Percentiles rank a stretch among this genome's conserved stretches.
Conservation (phyloP, 75 land plant species). For the Selaginella moellendorffii region DNA sequence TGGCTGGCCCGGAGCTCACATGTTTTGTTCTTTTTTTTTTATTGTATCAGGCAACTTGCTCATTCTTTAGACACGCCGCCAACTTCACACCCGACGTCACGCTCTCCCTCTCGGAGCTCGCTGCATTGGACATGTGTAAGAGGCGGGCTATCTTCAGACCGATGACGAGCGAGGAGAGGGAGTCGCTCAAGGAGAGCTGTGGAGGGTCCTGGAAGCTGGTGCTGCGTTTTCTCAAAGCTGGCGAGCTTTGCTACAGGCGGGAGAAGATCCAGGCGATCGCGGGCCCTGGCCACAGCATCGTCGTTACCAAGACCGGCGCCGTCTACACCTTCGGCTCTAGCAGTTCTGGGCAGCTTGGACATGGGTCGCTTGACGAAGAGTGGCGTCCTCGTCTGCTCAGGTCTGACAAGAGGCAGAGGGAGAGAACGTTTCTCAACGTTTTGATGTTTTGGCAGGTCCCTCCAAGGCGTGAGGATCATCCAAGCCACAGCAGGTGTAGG, state of each 20-base stretch:
- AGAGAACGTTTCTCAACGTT: too few species aligned
- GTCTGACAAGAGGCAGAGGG: too few species aligned
- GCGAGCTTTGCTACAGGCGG: conserved; percentile 51
- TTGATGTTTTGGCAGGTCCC: conserved; percentile 34
- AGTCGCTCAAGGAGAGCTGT: conserved; percentile 39
- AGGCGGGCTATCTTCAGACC: conserved; percentile 58
- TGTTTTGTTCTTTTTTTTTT: too few species aligned
- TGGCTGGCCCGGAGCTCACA: too few species aligned
- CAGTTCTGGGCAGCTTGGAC: conserved; percentile 72
- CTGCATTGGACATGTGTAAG: conserved; percentile 75
- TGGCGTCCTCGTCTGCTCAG: conserved; percentile 58
- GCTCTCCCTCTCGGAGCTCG: conserved; percentile 70
- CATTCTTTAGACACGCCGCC: conserved; percentile 66
- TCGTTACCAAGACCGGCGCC: conserved; percentile 47
- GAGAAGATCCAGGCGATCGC: conserved; percentile 77
- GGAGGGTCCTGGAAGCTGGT: conserved; percentile 86
- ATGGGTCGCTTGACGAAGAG: conserved; percentile 60
- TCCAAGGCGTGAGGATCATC: conserved; percentile 59
- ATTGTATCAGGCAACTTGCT: conserved; percentile 55
- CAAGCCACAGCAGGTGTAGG: conserved; percentile 77
- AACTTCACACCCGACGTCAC: conserved; percentile 52
- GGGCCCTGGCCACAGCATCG: conserved; percentile 83
- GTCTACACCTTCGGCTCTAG: conserved; percentile 76
- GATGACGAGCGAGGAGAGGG: conserved; percentile 40
- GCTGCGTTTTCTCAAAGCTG: conserved; percentile 52